Evolutionary conservation across 768 basidiomycete genomes (phyloP).

Genomic region (Guyanaporus albipodus): DNA sequence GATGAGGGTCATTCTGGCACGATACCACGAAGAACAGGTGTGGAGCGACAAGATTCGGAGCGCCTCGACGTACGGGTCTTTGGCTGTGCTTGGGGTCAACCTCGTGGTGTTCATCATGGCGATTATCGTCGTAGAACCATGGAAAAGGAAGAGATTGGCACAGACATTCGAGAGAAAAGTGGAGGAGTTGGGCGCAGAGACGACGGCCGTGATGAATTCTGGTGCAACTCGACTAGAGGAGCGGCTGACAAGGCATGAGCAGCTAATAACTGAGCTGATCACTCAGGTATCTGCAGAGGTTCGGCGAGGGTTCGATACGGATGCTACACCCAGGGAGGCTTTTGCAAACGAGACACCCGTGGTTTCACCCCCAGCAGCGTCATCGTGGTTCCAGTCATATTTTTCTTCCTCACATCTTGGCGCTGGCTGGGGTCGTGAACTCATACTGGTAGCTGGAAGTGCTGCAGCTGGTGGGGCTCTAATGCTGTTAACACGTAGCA

Average conservation of each 20-base stretch:
- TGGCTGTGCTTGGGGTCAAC: constrained; percentile 84
- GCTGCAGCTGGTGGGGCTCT: constrained; percentile 28
- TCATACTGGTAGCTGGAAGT: constrained; percentile 28
- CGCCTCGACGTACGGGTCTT: constrained; percentile 88
- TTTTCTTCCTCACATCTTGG: constrained; percentile 10
- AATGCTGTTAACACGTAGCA: constrained; percentile 18
- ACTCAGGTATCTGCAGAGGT: constrained; percentile 11
- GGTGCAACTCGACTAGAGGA: constrained; percentile 47
- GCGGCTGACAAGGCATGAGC: constrained; percentile 48
- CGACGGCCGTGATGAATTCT: constrained; percentile 41
- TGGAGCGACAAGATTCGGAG: constrained; percentile 99
- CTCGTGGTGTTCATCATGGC: constrained; percentile 87
- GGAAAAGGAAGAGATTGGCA: constrained; percentile 85
- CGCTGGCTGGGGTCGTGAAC: constrained; percentile 15
- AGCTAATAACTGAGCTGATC: constrained; percentile 29
- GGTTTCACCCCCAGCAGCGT: not conserved
- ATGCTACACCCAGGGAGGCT: constrained; percentile 3
- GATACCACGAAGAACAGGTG: constrained; percentile 98
- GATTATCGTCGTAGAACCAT: constrained; percentile 90
- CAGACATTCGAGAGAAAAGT: constrained; percentile 89
- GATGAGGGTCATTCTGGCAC: constrained; percentile 81
- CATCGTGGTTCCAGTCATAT: constrained; percentile 11
- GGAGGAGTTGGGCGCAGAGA: constrained; percentile 44
- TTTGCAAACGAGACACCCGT: not conserved
- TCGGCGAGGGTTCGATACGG: constrained; percentile 8